Evolutionary conservation across 2,329 filamentous ascomycete genomes (phyloP).

Genomic region (Aspergillus vadensis): DNA sequence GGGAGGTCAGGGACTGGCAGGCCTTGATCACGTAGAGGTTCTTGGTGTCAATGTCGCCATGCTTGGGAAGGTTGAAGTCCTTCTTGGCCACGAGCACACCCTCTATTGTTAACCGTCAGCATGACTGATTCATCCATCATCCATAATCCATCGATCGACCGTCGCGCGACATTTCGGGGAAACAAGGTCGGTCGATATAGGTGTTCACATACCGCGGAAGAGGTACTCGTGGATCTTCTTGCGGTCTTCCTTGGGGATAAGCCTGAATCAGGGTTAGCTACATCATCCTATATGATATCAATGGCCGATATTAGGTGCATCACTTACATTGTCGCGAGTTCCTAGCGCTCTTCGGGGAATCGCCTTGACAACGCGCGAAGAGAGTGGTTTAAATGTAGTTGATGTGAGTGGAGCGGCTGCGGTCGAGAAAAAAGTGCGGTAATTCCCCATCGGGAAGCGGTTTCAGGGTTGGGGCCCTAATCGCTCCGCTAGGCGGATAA

Average conservation of each 20-base stretch:
- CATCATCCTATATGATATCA: slow-evolving; percentile 2
- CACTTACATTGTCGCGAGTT: slow-evolving; percentile 57
- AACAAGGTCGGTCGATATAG: slow-evolving; percentile 12
- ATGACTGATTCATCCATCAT: not conserved
- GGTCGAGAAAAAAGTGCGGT: slow-evolving; percentile 40
- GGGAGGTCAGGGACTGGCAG: slow-evolving; percentile 95
- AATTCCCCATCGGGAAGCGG: slow-evolving; percentile 29
- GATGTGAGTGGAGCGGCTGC: slow-evolving; percentile 36
- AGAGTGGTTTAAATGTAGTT: slow-evolving; percentile 40
- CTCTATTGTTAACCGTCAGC: slow-evolving; percentile 50
- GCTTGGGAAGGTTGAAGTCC: slow-evolving; percentile 98
- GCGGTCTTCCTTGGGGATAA: slow-evolving; percentile 99
- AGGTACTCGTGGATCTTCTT: slow-evolving; percentile 99
- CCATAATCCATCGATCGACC: not conserved
- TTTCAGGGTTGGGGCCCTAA: slow-evolving; percentile 37
- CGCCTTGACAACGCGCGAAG: slow-evolving; percentile 51
- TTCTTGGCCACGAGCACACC: slow-evolving; percentile 95
- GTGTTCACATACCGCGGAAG: slow-evolving; percentile 71
- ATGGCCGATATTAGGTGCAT: not conserved
- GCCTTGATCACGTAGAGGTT: slow-evolving; percentile 99
- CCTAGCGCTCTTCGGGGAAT: slow-evolving; percentile 56
- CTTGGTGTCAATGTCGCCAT: slow-evolving; percentile 98
- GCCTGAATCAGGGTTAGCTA: slow-evolving; percentile 56
- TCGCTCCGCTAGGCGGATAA: slow-evolving; percentile 14
- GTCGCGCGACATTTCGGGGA: slow-evolving; percentile 12